phyloP scores from a whole-genome alignment of 2,329 filamentous ascomycete species.

The Aplosporella prunicola region DNA sequence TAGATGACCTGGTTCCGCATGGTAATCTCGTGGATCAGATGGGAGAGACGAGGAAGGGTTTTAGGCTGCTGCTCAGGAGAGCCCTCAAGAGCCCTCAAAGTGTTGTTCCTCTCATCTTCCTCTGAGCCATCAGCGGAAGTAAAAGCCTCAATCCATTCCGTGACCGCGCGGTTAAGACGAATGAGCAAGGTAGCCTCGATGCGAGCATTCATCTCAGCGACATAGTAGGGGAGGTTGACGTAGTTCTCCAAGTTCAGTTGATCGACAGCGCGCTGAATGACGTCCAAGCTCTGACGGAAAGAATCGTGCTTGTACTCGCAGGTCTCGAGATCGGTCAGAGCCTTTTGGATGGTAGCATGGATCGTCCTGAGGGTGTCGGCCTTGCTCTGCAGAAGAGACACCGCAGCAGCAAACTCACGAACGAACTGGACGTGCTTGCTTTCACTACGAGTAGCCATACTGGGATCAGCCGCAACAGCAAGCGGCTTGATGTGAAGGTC shows the following conservation, averaged over 20 bases:
- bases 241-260: conserved; percentile 95
- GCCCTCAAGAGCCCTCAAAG: no score
- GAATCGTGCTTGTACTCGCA: conserved; percentile 74
- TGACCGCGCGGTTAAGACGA: conserved; percentile 77
- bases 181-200: conserved; percentile 71
- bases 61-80: conserved; percentile 20
- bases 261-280: conserved; percentile 86
- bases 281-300: conserved; percentile 72
- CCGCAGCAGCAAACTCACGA: conserved; percentile 78
- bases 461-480: conserved; percentile 46
- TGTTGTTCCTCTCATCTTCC: conserved; percentile 40
- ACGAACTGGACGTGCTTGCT: conserved; percentile 97
- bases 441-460: conserved; percentile 44
- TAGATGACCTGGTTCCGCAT: conserved; percentile 99
- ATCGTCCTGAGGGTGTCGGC: conserved; percentile 69
- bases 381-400: conserved; percentile 82
- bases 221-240: conserved; percentile 86
- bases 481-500: conserved; percentile 70
- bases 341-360: conserved; percentile 71
- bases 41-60: conserved; percentile 53
- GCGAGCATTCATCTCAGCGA: conserved; percentile 72
- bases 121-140: conserved; percentile 39
- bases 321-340: conserved; percentile 69
- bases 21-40: conserved; percentile 79
- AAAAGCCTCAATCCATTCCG: conserved; percentile 81